These are phyloP conservation scores for Ascochyta clinopodiicola DNA, from an alignment of 2,329 filamentous ascomycete species.

Conservation along the genomic window DNA sequence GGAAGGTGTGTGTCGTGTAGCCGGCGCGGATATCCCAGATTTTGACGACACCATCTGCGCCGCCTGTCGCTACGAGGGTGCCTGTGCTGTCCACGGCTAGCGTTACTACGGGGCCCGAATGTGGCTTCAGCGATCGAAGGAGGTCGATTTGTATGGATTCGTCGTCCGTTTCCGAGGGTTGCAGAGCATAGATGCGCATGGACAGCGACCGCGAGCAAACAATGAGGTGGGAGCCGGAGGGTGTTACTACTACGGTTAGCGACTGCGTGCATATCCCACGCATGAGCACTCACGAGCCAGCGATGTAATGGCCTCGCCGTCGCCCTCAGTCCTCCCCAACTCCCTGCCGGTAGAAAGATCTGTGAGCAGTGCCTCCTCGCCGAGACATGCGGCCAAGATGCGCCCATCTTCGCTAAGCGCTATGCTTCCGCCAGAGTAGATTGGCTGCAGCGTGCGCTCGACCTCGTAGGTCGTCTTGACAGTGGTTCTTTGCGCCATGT, in stretches of 20 bases:
- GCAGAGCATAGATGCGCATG: slow-evolving; percentile 87
- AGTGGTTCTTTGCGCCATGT: slow-evolving; percentile 62
- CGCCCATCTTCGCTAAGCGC: slow-evolving; percentile 81
- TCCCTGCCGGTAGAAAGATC: slow-evolving; percentile 83
- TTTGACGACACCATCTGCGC: slow-evolving; percentile 91
- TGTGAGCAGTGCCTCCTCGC: slow-evolving; percentile 88
- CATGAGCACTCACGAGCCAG: slow-evolving; percentile 61
- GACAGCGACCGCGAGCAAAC: slow-evolving; percentile 94
- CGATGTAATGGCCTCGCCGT: slow-evolving; percentile 76
- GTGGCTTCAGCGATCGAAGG: slow-evolving; percentile 83
- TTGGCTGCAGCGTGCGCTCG: slow-evolving; percentile 82
- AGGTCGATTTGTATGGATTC: slow-evolving; percentile 69
- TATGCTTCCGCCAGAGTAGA: slow-evolving; percentile 90
- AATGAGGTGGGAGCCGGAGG: slow-evolving; percentile 84
- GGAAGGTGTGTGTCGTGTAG: slow-evolving; percentile 93
- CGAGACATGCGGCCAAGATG: slow-evolving; percentile 86
- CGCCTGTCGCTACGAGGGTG: slow-evolving; percentile 89
- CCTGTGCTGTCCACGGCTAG: slow-evolving; percentile 84
- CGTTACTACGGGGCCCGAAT: slow-evolving; percentile 87
- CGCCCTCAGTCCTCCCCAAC: slow-evolving; percentile 83
- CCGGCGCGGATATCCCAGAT: slow-evolving; percentile 94
- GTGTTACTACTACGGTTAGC: slow-evolving; percentile 69
- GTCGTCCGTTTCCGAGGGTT: slow-evolving; percentile 62
- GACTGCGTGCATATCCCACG: slow-evolving; percentile 4
- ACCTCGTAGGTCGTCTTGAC: slow-evolving; percentile 90